phyloP scores from a whole-genome alignment of 441 rosid species.

The Daphne laureola region DNA sequence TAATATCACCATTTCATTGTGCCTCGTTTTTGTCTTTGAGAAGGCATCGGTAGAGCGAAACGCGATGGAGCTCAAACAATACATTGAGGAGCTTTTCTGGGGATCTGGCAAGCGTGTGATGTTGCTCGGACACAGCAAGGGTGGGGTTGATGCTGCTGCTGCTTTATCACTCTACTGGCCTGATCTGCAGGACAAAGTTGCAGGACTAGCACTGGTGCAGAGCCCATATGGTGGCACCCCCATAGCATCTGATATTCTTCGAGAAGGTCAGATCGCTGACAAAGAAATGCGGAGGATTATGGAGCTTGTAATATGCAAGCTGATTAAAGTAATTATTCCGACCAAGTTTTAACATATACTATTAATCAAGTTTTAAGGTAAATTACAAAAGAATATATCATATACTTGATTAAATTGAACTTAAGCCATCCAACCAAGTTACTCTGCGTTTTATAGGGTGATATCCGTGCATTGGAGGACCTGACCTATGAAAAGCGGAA shows the following conservation, averaged over 20 bases:
- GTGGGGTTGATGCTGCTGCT: conserved; percentile 71
- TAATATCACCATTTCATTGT: conserved; percentile 8
- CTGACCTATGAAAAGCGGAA: conserved; percentile 51
- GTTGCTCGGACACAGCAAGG: conserved; percentile 76
- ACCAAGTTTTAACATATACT: neutral
- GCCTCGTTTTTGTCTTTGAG: conserved; percentile 12
- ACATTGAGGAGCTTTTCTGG: conserved; percentile 72
- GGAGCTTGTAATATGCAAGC: conserved; percentile 60
- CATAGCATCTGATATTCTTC: conserved; percentile 60
- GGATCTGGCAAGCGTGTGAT: conserved; percentile 61
- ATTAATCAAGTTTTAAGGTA: no score
- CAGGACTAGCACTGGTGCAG: conserved; percentile 64
- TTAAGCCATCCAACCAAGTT: no score
- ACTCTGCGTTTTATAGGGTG: conserved; percentile 33
- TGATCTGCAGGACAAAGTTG: conserved; percentile 54
- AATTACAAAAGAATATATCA: no score
- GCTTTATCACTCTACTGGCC: conserved; percentile 50
- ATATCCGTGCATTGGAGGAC: conserved; percentile 60
- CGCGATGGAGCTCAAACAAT: conserved; percentile 62
- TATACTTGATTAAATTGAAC: no score
- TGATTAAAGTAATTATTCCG: conserved; percentile 43
- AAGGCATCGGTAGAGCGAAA: conserved; percentile 70
- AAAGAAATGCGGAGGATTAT: conserved; percentile 55
- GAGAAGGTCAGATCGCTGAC: conserved; percentile 64
- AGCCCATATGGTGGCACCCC: conserved; percentile 69